phyloP scores from a whole-genome alignment of 1,284 basidiomycete species.

The Phellopilus nigrolimitatus region DNA sequence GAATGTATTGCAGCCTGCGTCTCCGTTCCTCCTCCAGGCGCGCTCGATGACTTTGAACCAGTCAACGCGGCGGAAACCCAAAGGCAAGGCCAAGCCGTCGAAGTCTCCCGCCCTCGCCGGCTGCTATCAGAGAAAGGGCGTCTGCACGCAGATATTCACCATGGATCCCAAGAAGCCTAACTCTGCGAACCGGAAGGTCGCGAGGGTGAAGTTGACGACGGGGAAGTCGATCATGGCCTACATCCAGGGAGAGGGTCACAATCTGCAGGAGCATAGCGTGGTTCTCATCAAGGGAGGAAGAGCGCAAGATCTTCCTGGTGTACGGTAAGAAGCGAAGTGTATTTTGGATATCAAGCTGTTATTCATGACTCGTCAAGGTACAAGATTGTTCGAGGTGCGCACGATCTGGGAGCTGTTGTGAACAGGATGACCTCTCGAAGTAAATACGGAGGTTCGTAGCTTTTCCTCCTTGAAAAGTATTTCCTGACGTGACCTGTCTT shows the following conservation, averaged over 20 bases:
- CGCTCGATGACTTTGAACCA: constrained; percentile 78
- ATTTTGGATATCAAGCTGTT: constrained; percentile 5
- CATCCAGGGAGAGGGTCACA: constrained; percentile 97
- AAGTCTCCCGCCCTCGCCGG: constrained; percentile 75
- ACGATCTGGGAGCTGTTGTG: constrained; percentile 91
- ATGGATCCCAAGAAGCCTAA: constrained; percentile 97
- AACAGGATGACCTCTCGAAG: constrained; percentile 80
- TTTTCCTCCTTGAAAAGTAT: constrained; percentile 14
- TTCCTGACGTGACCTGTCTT: constrained; percentile 24
- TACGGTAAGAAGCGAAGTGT: constrained; percentile 56
- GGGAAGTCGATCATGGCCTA: constrained; percentile 92
- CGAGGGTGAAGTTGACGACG: constrained; percentile 87
- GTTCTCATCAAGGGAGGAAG: constrained; percentile 92
- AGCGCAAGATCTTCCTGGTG: constrained; percentile 96
- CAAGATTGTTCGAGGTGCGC: constrained; percentile 89
- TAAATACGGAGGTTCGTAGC: constrained; percentile 82
- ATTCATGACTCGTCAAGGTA: constrained; percentile 56
- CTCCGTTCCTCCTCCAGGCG: constrained; percentile 25
- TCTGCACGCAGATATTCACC: constrained; percentile 80
- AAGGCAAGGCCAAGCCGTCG: constrained; percentile 44
- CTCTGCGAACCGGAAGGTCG: constrained; percentile 97
- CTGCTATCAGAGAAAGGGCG: constrained; percentile 86
- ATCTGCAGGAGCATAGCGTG: constrained; percentile 96
- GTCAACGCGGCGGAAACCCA: constrained; percentile 60
- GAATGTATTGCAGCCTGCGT: constrained; percentile 23